Evolutionary conservation across 306 rosid species (phyloP).

Genomic region (Corylus heterophylla): DNA sequence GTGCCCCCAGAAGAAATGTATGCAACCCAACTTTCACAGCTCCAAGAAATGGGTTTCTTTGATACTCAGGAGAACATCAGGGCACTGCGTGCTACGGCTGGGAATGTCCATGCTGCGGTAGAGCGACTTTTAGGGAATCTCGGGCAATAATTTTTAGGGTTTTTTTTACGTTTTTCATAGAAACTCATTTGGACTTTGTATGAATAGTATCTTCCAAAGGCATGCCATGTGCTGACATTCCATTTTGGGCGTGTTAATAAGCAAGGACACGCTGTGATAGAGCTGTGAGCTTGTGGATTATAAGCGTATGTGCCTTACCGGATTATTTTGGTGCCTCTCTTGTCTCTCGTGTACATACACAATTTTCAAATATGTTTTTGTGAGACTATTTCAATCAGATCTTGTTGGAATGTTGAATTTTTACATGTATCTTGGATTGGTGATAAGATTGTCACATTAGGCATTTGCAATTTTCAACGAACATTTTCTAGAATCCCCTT

Average conservation of each 20-base stretch:
- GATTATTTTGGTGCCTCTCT: conserved; percentile 1
- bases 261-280: conserved; percentile 37
- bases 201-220: conserved; percentile 26
- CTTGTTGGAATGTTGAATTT: background rate
- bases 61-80: conserved; percentile 65
- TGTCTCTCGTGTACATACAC: conserved; percentile 13
- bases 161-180: background rate
- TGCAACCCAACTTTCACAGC: conserved; percentile 61
- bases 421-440: background rate
- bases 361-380: background rate
- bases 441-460: no score
- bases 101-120: conserved; percentile 67
- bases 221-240: conserved; percentile 39
- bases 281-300: conserved; percentile 39
- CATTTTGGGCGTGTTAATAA: conserved; percentile 49
- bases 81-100: conserved; percentile 63
- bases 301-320: conserved; percentile 28
- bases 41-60: conserved; percentile 69
- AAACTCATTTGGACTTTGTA: conserved; percentile 35
- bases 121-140: conserved; percentile 68
- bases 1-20: conserved; percentile 63
- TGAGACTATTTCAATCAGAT: background rate
- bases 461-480: no score
- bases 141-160: conserved; percentile 31
- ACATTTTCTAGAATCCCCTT: no score